A percentile compares a stretch with the other conserved stretches of the same genome.
Evolutionary conservation across 805 yeast species (phyloP).

Genomic region (Starmera quercuum): DNA sequence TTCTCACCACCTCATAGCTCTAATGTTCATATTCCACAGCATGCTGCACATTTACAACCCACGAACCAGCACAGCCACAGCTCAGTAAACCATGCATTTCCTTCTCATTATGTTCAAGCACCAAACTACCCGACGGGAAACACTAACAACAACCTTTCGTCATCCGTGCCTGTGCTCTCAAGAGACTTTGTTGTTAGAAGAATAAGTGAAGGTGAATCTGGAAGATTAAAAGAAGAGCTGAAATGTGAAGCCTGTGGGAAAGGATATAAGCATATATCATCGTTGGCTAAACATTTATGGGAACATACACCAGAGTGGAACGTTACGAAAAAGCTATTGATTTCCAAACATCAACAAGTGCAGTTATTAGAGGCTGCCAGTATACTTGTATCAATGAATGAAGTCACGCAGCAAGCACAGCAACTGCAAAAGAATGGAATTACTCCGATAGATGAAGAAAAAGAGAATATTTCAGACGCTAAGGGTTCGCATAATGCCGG

Average conservation of each 20-base stretch:
- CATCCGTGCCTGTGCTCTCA: conserved; percentile 35
- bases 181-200: conserved; percentile 75
- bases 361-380: conserved; percentile 75
- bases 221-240: conserved; percentile 74
- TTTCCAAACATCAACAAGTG: conserved; percentile 85
- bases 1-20: conserved; percentile 17
- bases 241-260: conserved; percentile 90
- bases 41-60: conserved; percentile 4
- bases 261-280: conserved; percentile 81
- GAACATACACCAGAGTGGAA: conserved; percentile 95
- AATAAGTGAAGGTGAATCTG: conserved; percentile 81
- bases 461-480: neutral
- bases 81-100: conserved; percentile 4
- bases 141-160: conserved; percentile 12
- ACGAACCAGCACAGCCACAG: conserved; percentile 3
- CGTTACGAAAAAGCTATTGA: conserved; percentile 69
- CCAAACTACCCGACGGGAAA: too few relatives aligned
- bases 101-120: too few relatives aligned
- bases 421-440: neutral
- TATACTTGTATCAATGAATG: conserved; percentile 70
- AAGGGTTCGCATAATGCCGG: too few relatives aligned
- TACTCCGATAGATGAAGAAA: conserved; percentile 2
- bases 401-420: conserved; percentile 15
- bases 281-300: conserved; percentile 87
- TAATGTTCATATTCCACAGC: conserved; percentile 11